These are phyloP conservation scores for Fusarium virguliforme DNA, from an alignment of 2,329 filamentous ascomycete genomes.

Conservation along the genomic window DNA sequence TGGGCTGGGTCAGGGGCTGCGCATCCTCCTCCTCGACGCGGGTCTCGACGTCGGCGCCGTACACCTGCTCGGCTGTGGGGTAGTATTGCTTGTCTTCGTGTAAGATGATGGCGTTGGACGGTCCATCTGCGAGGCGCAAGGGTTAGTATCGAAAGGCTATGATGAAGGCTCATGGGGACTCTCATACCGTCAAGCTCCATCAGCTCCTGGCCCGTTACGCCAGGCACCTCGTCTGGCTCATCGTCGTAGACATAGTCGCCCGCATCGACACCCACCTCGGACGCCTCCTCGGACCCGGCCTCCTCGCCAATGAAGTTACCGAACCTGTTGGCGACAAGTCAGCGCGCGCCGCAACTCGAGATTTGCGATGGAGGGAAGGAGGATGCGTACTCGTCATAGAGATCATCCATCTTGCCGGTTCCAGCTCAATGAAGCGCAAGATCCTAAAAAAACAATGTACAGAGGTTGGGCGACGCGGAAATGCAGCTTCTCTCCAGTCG, in stretches of 20 bases:
- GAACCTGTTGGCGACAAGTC: slow-evolving; percentile 73
- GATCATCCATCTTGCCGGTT: slow-evolving; percentile 82
- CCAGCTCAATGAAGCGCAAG: slow-evolving; percentile 31
- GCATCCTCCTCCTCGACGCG: slow-evolving; percentile 97
- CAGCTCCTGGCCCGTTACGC: slow-evolving; percentile 81
- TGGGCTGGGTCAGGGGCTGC: slow-evolving; percentile 91
- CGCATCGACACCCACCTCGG: slow-evolving; percentile 81
- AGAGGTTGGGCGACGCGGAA: slow-evolving; percentile 37
- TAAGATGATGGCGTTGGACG: slow-evolving; percentile 96
- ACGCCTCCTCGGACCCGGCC: slow-evolving; percentile 87
- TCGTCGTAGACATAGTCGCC: slow-evolving; percentile 88
- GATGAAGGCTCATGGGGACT: neutral
- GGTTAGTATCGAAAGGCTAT: slow-evolving; percentile 20
- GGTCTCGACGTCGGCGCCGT: slow-evolving; percentile 94
- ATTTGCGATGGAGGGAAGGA: slow-evolving; percentile 16
- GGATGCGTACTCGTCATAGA: slow-evolving; percentile 87
- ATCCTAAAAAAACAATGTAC: slow-evolving; percentile 28
- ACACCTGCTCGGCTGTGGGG: slow-evolving; percentile 96
- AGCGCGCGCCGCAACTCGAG: slow-evolving; percentile 38
- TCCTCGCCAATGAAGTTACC: slow-evolving; percentile 98
- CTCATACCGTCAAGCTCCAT: slow-evolving; percentile 91
- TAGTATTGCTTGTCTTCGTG: slow-evolving; percentile 99
- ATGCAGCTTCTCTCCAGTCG: slow-evolving; percentile 43
- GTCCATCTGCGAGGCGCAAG: slow-evolving; percentile 71
- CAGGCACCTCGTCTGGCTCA: slow-evolving; percentile 76